Percentiles rank a stretch among this genome's conserved stretches.
Evolutionary conservation across 345 rosid species (phyloP).

Genomic region (Hibiscus trionum): DNA sequence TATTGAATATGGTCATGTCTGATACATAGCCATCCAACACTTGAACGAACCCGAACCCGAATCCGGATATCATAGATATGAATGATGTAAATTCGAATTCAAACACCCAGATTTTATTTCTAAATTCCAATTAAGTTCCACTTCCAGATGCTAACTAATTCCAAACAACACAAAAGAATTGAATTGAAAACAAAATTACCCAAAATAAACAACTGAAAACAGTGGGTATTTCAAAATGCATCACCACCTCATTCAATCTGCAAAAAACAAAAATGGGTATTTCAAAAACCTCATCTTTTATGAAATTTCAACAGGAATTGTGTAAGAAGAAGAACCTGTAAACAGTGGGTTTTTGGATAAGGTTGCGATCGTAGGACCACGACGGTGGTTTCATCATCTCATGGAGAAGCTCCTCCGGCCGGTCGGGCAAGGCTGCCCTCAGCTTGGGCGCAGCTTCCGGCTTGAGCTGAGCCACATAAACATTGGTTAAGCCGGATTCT

Average conservation of each 20-base stretch:
- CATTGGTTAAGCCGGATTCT: conserved; percentile 79
- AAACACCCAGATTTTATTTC: too few relatives aligned
- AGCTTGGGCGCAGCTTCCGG: conserved; percentile 62
- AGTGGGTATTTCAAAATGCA: too few relatives aligned
- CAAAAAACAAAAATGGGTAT: neutral
- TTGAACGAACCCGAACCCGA: too few relatives aligned
- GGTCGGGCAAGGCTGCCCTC: conserved; percentile 51
- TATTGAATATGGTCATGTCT: too few relatives aligned
- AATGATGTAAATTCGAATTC: too few relatives aligned
- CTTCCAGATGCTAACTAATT: too few relatives aligned
- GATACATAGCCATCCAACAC: too few relatives aligned
- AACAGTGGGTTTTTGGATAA: conserved; percentile 72
- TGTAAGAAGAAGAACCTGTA: conserved; percentile 44
- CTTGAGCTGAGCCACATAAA: conserved; percentile 79
- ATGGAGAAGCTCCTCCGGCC: conserved; percentile 43
- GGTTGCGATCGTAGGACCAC: conserved; percentile 64
- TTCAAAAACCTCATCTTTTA: neutral
- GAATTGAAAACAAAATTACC: too few relatives aligned
- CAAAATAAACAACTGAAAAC: too few relatives aligned
- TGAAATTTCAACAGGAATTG: neutral
- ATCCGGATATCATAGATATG: too few relatives aligned
- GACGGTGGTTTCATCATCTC: conserved; percentile 73
- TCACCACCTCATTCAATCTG: conserved; percentile 87
- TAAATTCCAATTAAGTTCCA: too few relatives aligned
- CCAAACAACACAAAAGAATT: too few relatives aligned